phyloP scores from a whole-genome alignment of 169 alveolate species.

The Nephromyces sp. region DNA sequence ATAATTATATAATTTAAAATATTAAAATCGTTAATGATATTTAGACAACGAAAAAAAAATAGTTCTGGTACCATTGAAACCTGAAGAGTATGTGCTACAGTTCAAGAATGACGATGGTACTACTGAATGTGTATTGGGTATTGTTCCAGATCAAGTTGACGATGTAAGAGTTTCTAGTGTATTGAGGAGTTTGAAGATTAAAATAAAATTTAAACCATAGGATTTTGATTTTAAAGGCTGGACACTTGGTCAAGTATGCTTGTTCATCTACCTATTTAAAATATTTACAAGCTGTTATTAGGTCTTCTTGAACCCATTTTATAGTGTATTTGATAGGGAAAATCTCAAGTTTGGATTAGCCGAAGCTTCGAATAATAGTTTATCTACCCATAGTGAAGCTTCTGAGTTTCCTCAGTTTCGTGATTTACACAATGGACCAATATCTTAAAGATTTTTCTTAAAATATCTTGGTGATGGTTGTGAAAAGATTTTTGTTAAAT shows the following conservation, averaged over 20 bases:
- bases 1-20: too few relatives aligned
- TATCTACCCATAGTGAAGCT: too few relatives aligned
- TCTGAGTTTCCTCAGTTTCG: too few relatives aligned
- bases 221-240: slow-evolving; percentile 27
- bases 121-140: slow-evolving; percentile 36
- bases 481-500: too few relatives aligned
- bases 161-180: slow-evolving; percentile 16
- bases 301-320: slow-evolving; percentile 30
- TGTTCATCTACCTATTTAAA: background rate
- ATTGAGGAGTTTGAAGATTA: background rate
- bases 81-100: slow-evolving; percentile 38
- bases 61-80: slow-evolving; percentile 22
- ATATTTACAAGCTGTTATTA: background rate
- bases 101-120: slow-evolving; percentile 22
- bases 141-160: slow-evolving; percentile 29
- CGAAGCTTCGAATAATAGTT: too few relatives aligned
- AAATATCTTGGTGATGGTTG: too few relatives aligned
- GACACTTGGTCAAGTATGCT: slow-evolving; percentile 38
- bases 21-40: too few relatives aligned
- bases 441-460: too few relatives aligned
- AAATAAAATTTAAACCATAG: background rate
- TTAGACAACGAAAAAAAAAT: too few relatives aligned
- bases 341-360: slow-evolving; percentile 22
- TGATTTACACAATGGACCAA: too few relatives aligned
- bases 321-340: slow-evolving; percentile 36